Conservation (phyloP, 768 basidiomycete species). For the Pleurotus djamor region DNA sequence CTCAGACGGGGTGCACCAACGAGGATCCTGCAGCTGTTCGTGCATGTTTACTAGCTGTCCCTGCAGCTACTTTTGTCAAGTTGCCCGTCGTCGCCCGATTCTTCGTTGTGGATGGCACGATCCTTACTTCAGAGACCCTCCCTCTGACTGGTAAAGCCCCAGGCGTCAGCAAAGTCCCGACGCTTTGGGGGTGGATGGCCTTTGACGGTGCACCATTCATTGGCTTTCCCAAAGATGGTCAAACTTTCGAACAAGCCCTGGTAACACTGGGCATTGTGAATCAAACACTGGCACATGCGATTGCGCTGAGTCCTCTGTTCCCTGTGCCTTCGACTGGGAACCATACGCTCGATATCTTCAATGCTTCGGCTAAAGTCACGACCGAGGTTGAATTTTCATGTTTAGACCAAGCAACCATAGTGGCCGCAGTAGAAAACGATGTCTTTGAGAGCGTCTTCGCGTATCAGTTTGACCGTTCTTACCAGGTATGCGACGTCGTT, state of each 20-base stretch:
- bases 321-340: constrained; percentile 32
- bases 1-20: constrained; percentile 36
- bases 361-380: constrained; percentile 39
- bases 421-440: constrained; percentile 36
- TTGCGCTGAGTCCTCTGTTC: constrained; percentile 28
- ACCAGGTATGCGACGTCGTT: constrained; percentile 15
- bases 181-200: constrained; percentile 49
- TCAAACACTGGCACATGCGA: background rate
- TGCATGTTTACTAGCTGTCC: constrained; percentile 31
- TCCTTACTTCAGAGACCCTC: constrained; percentile 34
- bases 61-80: constrained; percentile 32
- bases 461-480: constrained; percentile 47
- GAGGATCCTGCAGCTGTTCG: constrained; percentile 23
- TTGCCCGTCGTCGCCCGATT: constrained; percentile 34
- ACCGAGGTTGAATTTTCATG: constrained; percentile 47
- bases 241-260: background rate
- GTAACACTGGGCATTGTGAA: background rate
- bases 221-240: constrained; percentile 18
- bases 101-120: constrained; percentile 47
- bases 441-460: constrained; percentile 39
- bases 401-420: constrained; percentile 47
- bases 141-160: constrained; percentile 35
- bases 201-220: constrained; percentile 49
- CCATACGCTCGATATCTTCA: constrained; percentile 38
- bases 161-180: constrained; percentile 35